Evolutionary conservation across 345 rosid species (phyloP), one percentile per base, ranked within the genome.

Genomic region (Barbarea vulgaris): DNA sequence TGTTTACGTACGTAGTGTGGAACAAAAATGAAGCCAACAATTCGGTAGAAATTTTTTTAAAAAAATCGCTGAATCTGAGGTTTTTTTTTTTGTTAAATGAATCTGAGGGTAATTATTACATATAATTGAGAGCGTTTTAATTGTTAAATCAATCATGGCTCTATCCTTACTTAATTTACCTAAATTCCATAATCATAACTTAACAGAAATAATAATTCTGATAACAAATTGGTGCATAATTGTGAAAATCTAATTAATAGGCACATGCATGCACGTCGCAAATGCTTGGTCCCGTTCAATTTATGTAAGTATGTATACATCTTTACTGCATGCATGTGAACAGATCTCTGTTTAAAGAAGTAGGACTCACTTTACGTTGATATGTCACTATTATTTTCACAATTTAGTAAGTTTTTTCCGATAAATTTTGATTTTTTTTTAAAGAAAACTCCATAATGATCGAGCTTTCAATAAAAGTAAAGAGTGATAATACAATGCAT

Each of bases 331-430:
- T 70, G 70, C 71, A 77, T 55, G 71, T 77, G 60, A 62, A 30
- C 30, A 60, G 0, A 52, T 52, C 50, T 33, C 22, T 61, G 79
- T 61, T 41, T 67, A 75, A 28, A 67, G 55, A 75, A 75, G 69
- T 51, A 69, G 70, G 69, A 53, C 50, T 56, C 21, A 54, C 71
- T 55, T 55, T 19, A 56, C 18, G 54, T 53, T 54, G 76, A 70
- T 19, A 37, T 70, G 72, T 77, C 76, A 70, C 72, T 70, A 58
- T 64, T 70, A 18, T 55, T 77, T 63, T 77, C 80, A 34, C 66
- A 18, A 31, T 53, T 33, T 76, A 42, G 19, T 21, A 14, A 5
- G 19, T 8, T 58, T 12, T 59, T 12, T 6, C n/a, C 22, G 22
- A 21, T 22, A n/a, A 55, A 2, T 4, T 65, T 34, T 56, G 4